phyloP scores from a whole-genome alignment of 345 rosid genomes.

The Aquilaria yunnanensis region DNA sequence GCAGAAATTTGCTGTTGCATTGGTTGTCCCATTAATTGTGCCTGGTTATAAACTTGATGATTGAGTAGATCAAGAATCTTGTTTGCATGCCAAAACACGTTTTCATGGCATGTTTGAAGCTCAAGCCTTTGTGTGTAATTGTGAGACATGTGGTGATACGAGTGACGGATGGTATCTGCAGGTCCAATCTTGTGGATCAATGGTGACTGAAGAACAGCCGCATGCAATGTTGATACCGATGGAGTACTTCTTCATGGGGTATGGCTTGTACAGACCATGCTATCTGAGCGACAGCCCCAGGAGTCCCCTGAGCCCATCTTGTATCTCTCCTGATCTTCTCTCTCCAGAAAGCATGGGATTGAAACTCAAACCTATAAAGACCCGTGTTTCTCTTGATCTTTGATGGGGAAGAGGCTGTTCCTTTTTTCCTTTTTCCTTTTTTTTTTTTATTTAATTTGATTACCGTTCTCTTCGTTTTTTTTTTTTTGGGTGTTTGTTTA shows the following conservation, averaged over 20 bases:
- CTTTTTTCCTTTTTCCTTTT: background rate
- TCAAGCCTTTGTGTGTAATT: too few species aligned
- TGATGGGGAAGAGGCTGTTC: background rate
- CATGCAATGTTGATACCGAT: conserved; percentile 94
- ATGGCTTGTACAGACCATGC: conserved; percentile 72
- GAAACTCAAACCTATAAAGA: conserved; percentile 96
- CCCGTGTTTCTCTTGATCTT: conserved; percentile 34
- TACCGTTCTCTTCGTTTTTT: background rate
- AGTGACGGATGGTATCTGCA: conserved; percentile 18
- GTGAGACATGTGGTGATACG: too few species aligned
- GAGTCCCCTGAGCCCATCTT: conserved; percentile 80
- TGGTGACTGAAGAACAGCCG: conserved; percentile 99
- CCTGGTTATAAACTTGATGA: too few species aligned
- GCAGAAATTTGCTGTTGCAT: too few species aligned
- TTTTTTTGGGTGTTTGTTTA: conserved; percentile 10
- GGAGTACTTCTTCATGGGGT: conserved; percentile 94
- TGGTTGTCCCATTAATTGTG: too few species aligned
- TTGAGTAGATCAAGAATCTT: too few species aligned
- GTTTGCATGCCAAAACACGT: too few species aligned
- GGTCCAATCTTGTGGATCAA: conserved; percentile 98
- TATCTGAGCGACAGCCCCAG: conserved; percentile 71
- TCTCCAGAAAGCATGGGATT: conserved; percentile 99
- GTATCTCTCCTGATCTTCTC: conserved; percentile 93
- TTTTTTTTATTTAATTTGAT: background rate
- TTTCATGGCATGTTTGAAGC: too few species aligned